Evolutionary conservation across 495 filamentous ascomycete species (phyloP).

Genomic region (Aspergillus indologenus): DNA sequence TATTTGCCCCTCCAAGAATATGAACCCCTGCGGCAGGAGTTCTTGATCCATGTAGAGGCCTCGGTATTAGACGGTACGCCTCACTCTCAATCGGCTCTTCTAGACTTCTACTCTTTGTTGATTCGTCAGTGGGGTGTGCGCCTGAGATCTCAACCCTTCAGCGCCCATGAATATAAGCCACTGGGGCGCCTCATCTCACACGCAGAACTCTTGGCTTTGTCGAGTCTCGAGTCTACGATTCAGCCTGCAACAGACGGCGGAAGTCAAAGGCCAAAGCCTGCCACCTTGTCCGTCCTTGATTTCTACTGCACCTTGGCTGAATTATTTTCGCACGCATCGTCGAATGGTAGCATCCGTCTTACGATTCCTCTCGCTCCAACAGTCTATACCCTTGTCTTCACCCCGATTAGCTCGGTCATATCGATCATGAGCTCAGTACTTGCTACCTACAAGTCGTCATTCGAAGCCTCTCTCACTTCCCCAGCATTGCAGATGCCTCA

Average conservation of each 20-base stretch:
- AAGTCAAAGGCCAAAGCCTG: constrained; percentile 20
- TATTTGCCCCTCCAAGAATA: constrained; percentile 61
- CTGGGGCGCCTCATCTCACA: constrained; percentile 52
- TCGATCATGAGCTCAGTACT: constrained; percentile 69
- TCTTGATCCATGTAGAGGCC: constrained; percentile 58
- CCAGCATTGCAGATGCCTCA: constrained; percentile 28
- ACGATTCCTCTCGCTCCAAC: constrained; percentile 64
- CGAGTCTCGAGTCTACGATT: constrained; percentile 50
- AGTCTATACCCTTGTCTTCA: constrained; percentile 69
- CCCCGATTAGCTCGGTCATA: constrained; percentile 56
- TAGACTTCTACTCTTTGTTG: constrained; percentile 69
- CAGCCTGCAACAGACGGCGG: constrained; percentile 14
- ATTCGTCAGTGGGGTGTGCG: constrained; percentile 64
- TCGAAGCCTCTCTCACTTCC: constrained; percentile 61
- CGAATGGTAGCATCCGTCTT: constrained; percentile 55
- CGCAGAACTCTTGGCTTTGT: constrained; percentile 60
- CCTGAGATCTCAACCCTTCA: constrained; percentile 28
- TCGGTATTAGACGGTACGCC: constrained; percentile 51
- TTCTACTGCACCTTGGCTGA: constrained; percentile 63
- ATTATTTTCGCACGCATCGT: constrained; percentile 52
- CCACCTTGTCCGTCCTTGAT: constrained; percentile 50
- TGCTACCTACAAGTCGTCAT: constrained; percentile 67
- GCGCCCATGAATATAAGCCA: constrained; percentile 31
- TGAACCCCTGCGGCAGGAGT: constrained; percentile 41
- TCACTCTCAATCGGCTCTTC: constrained; percentile 50